A percentile compares a stretch with the other conserved stretches of the same genome.
phyloP scores from a whole-genome alignment of 2,329 filamentous ascomycete species.

The Phaeophleospora eucalypticola region DNA sequence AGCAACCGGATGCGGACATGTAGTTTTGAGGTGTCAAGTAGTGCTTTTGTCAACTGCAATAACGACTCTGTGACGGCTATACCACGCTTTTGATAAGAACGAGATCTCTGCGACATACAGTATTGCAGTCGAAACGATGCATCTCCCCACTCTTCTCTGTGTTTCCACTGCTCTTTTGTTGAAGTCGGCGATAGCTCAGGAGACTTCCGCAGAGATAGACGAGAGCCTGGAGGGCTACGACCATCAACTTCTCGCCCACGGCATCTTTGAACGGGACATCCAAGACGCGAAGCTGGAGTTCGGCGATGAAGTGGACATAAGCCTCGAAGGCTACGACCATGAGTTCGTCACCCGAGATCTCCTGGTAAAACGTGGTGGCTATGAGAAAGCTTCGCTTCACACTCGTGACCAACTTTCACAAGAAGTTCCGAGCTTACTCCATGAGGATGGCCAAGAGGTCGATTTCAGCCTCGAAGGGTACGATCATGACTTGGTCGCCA shows the following conservation, averaged over 20 bases:
- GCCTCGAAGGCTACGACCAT: slow-evolving; percentile 12
- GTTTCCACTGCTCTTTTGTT: too few relatives aligned
- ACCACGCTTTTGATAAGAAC: too few relatives aligned
- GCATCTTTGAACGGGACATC: too few relatives aligned
- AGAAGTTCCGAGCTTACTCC: slow-evolving; percentile 2
- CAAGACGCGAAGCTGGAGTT: too few relatives aligned
- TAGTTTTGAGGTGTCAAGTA: too few relatives aligned
- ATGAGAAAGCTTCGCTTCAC: not conserved
- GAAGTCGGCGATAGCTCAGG: too few relatives aligned
- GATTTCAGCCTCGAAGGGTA: slow-evolving; percentile 11
- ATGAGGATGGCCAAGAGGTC: slow-evolving; percentile 8
- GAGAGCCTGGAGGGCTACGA: slow-evolving; percentile 6
- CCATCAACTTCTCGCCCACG: not conserved
- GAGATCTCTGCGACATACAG: too few relatives aligned
- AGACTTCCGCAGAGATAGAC: slow-evolving; percentile 2
- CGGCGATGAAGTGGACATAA: slow-evolving; percentile 7
- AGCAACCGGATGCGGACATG: too few relatives aligned
- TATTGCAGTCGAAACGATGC: too few relatives aligned
- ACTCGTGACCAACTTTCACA: slow-evolving; percentile 4
- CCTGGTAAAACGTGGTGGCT: not conserved
- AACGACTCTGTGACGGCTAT: too few relatives aligned
- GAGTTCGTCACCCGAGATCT: slow-evolving; percentile 1
- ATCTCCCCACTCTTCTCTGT: too few relatives aligned
- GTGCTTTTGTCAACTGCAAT: too few relatives aligned
- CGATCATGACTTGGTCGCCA: slow-evolving; percentile 8